Evolutionary conservation across 2,329 filamentous ascomycete genomes (phyloP), one percentile per base, ranked within the genome.

Genomic region (Ophiocordyceps camponoti-leonardi): DNA sequence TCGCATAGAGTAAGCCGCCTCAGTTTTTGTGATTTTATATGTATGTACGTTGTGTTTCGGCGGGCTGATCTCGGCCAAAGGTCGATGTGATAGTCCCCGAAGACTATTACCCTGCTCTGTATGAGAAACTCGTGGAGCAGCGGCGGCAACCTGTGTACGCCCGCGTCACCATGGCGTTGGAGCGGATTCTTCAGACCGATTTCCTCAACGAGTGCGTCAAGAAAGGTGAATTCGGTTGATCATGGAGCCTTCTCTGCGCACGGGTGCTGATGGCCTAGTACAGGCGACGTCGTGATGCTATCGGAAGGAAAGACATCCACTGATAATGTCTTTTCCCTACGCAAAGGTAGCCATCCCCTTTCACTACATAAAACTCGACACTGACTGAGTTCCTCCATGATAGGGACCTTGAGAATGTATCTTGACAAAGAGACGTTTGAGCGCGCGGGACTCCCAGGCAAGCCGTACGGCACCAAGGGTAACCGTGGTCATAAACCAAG

Each of bases 121-220:
- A 67, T 52, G 58, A 69, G 30, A 71, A 72, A 50, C 56, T 87
- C 16, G 58, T 70, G 8, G 56, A 56, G 14, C 44, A 54, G 4
- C 53, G 52, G 13, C 53, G 53, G 8, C 52, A 53, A 6, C 69
- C 72, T 2, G 51, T 53, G 13, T 93, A 85, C 67, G 74, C 75
- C 30, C 73, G 76, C 48, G 77, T 94, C 2, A 74, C 77, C 52
- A 79, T 94, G 73, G 75, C 77, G 4, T 69, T 94, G 11, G 72
- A 71, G 10, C 78, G 86, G 48, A 58, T 96, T 6, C 59, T 96
- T 1, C 71, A 82, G 31, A 75, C 77, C 1, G 74, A 79, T 0
- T 94, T 95, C 54, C 87, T 94, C 55, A 81, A 75, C n/a, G 69
- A 79, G 41, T 88, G 93, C 57, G 80, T 96, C 52, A 94, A 94